Base-by-base conservation (phyloP, 129 eudicot species). In the Helianthus tuberosus region DNA sequence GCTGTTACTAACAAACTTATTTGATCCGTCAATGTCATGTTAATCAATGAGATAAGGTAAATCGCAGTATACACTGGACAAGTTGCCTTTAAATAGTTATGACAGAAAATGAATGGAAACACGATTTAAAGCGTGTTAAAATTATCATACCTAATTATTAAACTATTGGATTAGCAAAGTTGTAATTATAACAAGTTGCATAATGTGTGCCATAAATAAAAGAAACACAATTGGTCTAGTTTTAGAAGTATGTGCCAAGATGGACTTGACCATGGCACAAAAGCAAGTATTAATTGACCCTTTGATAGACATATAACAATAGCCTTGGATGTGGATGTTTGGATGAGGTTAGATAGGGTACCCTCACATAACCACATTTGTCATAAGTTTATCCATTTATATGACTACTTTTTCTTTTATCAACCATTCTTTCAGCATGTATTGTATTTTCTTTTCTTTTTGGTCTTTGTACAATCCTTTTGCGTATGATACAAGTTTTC, bases 361-460 rank as follows among this genome's bases (percentile, higher is more conserved):
- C 76, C 71, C 11, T 77, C 65, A 38, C 76, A 69, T 69, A 64
- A 38, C 64, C 68, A 49, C 76, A 69, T 32, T 77, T 38, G 63
- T 77, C 71, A 69, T 69, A 54, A 50, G 15, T 49, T 60, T 48
- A 77, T 77, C 41, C 51, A 47, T 59, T 69, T 65, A 77, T 69
- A 60, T 77, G 81, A 77, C 76, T 63, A 69, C 81, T 68, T 77
- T 78, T 78, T 25, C 71, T 41, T 63, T 78, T 64, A 38, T 78
- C 82, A 71, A 64, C 68, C 64, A 64, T 64, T 46, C 43, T 71
- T 52, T 41, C 27, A 69, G 53, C 27, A 64, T 52, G 72, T 41
- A 23, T 25, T 27, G 39, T 27, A 53, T 14, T 14, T 2, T 25
- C 9, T 25, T 13, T 0, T 38, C 9, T 25, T 13, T 13, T 0